A percentile compares a stretch with the other conserved stretches of the same genome.
Conservation (phyloP, 306 rosid species). For the Castanea sativa region DNA sequence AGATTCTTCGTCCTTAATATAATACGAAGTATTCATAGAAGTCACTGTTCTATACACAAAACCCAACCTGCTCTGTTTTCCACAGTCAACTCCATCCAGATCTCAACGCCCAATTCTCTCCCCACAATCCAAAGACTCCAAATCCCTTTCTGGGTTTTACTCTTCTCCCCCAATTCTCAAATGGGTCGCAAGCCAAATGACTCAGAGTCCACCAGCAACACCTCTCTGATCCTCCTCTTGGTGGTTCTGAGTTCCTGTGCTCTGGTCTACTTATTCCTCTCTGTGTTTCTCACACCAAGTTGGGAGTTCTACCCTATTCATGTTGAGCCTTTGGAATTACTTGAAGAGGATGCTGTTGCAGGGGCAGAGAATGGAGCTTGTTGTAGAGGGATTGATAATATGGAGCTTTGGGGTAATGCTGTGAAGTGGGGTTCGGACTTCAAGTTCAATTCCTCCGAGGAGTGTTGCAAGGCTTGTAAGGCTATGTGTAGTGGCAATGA, state of each 20-base stretch:
- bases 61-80: not conserved
- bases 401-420: slow-evolving; percentile 90
- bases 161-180: slow-evolving; percentile 22
- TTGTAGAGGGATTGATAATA: slow-evolving; percentile 69
- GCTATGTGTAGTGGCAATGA: slow-evolving; percentile 78
- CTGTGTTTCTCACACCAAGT: slow-evolving; percentile 36
- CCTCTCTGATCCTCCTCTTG: slow-evolving; percentile 40
- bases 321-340: slow-evolving; percentile 18
- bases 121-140: slow-evolving; percentile 8
- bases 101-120: not conserved
- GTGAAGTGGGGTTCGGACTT: slow-evolving; percentile 97
- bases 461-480: slow-evolving; percentile 83
- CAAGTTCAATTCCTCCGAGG: slow-evolving; percentile 62
- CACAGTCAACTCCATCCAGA: slow-evolving; percentile 44
- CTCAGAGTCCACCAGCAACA: slow-evolving; percentile 29
- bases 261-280: slow-evolving; percentile 55
- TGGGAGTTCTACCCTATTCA: slow-evolving; percentile 18
- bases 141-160: slow-evolving; percentile 31
- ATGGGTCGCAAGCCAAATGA: slow-evolving; percentile 77
- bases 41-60: not conserved
- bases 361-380: slow-evolving; percentile 41
- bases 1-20: not conserved
- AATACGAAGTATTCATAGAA: not conserved
- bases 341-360: slow-evolving; percentile 17
- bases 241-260: slow-evolving; percentile 53